Evolutionary conservation across 768 basidiomycete genomes (phyloP), one percentile per base, ranked within the genome.

Genomic region (Tulasnella sp.): DNA sequence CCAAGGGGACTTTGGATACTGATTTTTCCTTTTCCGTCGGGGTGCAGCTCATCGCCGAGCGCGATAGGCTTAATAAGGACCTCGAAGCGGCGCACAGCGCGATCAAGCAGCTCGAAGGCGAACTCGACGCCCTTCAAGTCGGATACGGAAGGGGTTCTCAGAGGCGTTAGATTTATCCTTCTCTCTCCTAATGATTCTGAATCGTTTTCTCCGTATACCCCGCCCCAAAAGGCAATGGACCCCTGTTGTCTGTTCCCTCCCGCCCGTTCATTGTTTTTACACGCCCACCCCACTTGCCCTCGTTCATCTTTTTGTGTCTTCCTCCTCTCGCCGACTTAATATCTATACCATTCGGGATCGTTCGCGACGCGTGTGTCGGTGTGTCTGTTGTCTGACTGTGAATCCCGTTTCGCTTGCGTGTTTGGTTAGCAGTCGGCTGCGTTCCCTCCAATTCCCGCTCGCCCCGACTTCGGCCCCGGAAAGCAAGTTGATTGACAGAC

Each of bases 11-110:
- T 37, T 67, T 36, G 74, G 44, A 74, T 75, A 70, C 77, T 78
- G 29, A 79, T 59, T 42, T 69, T 37, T 37, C 19, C n/a, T 39
- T 65, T 41, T 72, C 42, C 14, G n/a, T n/a, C n/a, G n/a, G n/a
- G n/a, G n/a, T 74, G 14, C 77, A 97, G 94, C 92, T 99, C 79
- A 98, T 99, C 76, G 94, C 95, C 59, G 97, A 99, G 82, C 89
- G 97, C 77, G 97, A 98, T 81, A 89, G 97, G 67, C 89, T 99
- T 83, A 99, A 98, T 88, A 98, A 98, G 82, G 97, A 98, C 78
- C 86, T 99, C 79, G 96, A 98, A 83, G 81, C 87, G 80, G 93
- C 95, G 11, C 92, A 94, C 85, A 88, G 91, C 71, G 86, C 91
- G 29, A 95, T 96, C 85, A 97, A 97, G 83, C 83, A 88, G 73